Conservation (phyloP, 345 rosid genomes). For the Xanthoceras sorbifolium region DNA sequence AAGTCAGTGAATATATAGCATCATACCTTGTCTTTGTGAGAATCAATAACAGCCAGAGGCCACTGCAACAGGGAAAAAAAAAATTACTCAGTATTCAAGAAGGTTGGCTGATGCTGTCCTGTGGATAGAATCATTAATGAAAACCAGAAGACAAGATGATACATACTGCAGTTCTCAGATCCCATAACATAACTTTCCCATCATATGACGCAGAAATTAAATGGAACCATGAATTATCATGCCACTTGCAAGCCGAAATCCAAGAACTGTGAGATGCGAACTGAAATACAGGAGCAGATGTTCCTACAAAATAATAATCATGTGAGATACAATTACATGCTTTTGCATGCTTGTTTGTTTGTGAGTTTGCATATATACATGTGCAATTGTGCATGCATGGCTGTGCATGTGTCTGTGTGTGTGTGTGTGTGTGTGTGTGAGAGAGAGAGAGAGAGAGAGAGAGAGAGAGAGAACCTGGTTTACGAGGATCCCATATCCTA, state of each 20-base stretch:
- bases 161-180: constrained; percentile 96
- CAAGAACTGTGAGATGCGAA: constrained; percentile 87
- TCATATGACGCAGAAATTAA: constrained; percentile 93
- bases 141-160: constrained; percentile 15
- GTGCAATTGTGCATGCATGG: background rate
- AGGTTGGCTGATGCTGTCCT: background rate
- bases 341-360: background rate
- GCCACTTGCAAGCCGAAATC: constrained; percentile 98
- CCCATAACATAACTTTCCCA: constrained; percentile 99
- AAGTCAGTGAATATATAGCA: background rate
- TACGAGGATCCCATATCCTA: constrained; percentile 97
- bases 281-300: constrained; percentile 83
- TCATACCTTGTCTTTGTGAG: constrained; percentile 83
- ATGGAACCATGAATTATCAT: constrained; percentile 74
- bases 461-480: constrained; percentile 65
- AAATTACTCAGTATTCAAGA: constrained; percentile 18
- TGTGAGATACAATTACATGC: constrained; percentile 5
- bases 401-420: background rate
- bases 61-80: constrained; percentile 62
- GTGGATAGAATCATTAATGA: background rate
- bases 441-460: background rate
- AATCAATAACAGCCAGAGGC: constrained; percentile 78
- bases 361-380: background rate
- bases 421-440: too few relatives aligned
- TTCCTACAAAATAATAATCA: constrained; percentile 48